Percentiles rank a stretch among this genome's conserved stretches.
Conservation (phyloP, 108 stramenopile genomes). For the Stephanodiscus minutulus region DNA sequence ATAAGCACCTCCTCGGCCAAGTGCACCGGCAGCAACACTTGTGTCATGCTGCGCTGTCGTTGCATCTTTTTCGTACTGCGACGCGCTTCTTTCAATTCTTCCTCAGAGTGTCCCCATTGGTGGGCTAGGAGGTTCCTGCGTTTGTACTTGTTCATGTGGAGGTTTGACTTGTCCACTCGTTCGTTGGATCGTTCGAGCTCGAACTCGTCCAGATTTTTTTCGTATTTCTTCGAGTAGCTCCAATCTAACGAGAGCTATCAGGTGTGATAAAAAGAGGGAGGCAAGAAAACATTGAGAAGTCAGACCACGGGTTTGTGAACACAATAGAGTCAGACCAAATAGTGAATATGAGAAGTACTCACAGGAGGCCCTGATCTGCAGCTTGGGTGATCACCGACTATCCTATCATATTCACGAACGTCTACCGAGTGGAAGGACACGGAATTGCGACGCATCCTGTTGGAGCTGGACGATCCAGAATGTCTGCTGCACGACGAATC, state of each 20-base stretch:
- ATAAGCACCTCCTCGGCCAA: conserved; percentile 25
- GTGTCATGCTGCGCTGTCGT: conserved; percentile 32
- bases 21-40: conserved; percentile 17
- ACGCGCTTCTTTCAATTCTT: conserved; percentile 39
- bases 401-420: conserved; percentile 46
- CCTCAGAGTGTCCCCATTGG: conserved; percentile 42
- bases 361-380: conserved; percentile 33
- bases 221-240: conserved; percentile 40
- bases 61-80: conserved; percentile 30
- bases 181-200: conserved; percentile 25
- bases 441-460: conserved; percentile 21
- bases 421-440: conserved; percentile 44
- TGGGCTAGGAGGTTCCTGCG: conserved; percentile 34
- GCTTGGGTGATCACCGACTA: conserved; percentile 44
- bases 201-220: conserved; percentile 30
- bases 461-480: conserved; percentile 6
- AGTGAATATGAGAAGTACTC: conserved; percentile 1
- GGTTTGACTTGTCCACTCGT: conserved; percentile 7
- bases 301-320: no score
- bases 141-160: conserved; percentile 36
- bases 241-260: conserved; percentile 30
- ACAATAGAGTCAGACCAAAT: background rate
- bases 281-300: background rate
- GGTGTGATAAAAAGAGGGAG: background rate
- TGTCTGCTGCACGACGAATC: background rate